Conservation (phyloP, 225 moss, liverwort and hornwort species). For the Rhytidiadelphus loreus region DNA sequence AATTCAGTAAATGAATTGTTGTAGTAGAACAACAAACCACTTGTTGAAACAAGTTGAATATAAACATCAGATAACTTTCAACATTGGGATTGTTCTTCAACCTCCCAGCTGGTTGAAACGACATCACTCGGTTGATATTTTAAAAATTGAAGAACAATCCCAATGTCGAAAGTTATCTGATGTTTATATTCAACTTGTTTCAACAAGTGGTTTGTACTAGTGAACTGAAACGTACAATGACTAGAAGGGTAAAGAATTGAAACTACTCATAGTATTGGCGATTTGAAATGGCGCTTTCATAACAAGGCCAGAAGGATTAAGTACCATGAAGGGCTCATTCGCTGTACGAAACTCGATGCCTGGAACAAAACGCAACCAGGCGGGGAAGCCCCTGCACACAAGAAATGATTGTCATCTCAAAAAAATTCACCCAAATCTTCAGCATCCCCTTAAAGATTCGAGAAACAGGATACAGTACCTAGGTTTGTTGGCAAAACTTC, state of each 20-base stretch:
- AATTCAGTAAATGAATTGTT: neutral
- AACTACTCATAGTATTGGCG: neutral
- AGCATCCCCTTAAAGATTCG: neutral
- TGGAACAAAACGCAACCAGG: slow-evolving; percentile 67
- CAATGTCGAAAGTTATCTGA: neutral
- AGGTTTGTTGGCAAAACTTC: neutral
- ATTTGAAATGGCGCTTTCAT: neutral
- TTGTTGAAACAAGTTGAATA: neutral
- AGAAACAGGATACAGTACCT: neutral
- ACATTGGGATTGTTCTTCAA: neutral
- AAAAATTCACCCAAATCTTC: neutral
- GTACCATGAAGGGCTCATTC: slow-evolving; percentile 73
- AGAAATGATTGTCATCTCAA: neutral
- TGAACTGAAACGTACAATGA: neutral
- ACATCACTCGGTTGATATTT: too few relatives aligned
- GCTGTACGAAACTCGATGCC: slow-evolving; percentile 75
- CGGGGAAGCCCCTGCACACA: slow-evolving; percentile 28
- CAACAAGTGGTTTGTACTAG: neutral
- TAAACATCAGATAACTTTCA: neutral
- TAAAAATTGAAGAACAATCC: too few relatives aligned
- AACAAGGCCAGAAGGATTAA: neutral
- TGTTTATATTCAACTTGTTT: neutral
- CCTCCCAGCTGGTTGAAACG: too few relatives aligned
- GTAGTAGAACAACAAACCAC: neutral
- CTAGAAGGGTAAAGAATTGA: neutral